Evolutionary conservation across 2,329 filamentous ascomycete genomes (phyloP).

Genomic region (Xylariaceae sp.): DNA sequence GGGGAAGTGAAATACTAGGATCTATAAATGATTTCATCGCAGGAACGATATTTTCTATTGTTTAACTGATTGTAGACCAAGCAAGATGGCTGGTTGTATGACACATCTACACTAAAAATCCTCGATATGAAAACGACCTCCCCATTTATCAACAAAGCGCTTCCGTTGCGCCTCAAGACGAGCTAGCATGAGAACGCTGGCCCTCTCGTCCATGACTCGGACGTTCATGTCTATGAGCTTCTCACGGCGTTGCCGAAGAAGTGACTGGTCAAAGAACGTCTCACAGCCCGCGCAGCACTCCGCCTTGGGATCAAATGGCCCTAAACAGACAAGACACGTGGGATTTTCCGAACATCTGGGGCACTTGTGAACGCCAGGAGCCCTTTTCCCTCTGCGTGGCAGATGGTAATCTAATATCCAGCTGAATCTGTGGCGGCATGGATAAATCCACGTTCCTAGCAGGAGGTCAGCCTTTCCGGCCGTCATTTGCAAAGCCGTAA

Average conservation of each 20-base stretch:
- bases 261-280: conserved; percentile 10
- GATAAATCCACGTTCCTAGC: conserved; percentile 9
- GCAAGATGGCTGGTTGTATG: too few relatives aligned
- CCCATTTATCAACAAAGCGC: conserved; percentile 1
- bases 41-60: too few relatives aligned
- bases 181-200: conserved; percentile 1
- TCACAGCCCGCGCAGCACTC: conserved; percentile 12
- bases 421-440: conserved; percentile 14
- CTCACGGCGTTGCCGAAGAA: conserved; percentile 8
- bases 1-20: too few relatives aligned
- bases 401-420: conserved; percentile 15
- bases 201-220: conserved; percentile 6
- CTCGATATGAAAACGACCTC: neutral
- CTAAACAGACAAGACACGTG: conserved; percentile 13
- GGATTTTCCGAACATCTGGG: conserved; percentile 6
- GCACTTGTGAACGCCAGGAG: conserved; percentile 5
- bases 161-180: neutral
- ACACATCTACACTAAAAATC: too few relatives aligned
- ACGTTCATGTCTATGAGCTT: conserved; percentile 3
- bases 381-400: conserved; percentile 1
- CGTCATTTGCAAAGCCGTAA: conserved; percentile 6
- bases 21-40: too few relatives aligned
- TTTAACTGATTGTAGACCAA: too few relatives aligned
- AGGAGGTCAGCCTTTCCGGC: conserved; percentile 12
- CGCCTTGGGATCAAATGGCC: conserved; percentile 2